Conservation (phyloP, 305 asterid species). For the Fraxinus dipetala region DNA sequence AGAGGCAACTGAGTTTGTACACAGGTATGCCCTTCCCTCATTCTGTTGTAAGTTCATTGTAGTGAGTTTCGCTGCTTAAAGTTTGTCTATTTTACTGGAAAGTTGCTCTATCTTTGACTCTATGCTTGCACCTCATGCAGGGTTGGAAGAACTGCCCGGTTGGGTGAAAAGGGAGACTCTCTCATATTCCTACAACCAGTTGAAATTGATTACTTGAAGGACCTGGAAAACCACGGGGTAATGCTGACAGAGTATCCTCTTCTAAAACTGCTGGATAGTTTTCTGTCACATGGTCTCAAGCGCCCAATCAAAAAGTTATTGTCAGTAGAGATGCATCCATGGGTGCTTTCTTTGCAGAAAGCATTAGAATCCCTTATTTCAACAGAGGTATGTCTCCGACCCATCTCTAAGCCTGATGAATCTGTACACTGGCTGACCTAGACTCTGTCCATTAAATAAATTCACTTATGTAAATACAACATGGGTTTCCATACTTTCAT, state of each 20-base stretch:
- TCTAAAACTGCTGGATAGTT: slow-evolving; percentile 61
- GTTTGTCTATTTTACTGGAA: background rate
- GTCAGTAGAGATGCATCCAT: slow-evolving; percentile 81
- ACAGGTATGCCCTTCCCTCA: slow-evolving; percentile 51
- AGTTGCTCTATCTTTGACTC: slow-evolving; percentile 1
- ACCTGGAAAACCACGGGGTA: slow-evolving; percentile 80
- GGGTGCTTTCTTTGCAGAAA: slow-evolving; percentile 72
- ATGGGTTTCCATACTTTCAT: background rate
- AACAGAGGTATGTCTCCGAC: slow-evolving; percentile 40
- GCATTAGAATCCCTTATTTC: slow-evolving; percentile 69
- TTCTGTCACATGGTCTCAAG: slow-evolving; percentile 40
- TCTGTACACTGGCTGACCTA: background rate
- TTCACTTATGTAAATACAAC: background rate
- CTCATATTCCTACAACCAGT: slow-evolving; percentile 73
- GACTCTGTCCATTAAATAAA: background rate
- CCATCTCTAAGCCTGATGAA: background rate
- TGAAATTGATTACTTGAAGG: slow-evolving; percentile 75
- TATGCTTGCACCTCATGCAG: slow-evolving; percentile 39
- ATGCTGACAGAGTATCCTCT: slow-evolving; percentile 66
- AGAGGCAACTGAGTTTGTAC: slow-evolving; percentile 97
- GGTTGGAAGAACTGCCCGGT: slow-evolving; percentile 98
- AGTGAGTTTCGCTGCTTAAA: background rate
- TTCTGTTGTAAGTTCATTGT: background rate
- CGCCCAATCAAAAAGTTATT: slow-evolving; percentile 52
- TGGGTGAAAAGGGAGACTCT: slow-evolving; percentile 84